A percentile compares a stretch with the other conserved stretches of the same genome.
Conservation (phyloP, 768 basidiomycete species). For the Cantharellus anzutake region DNA sequence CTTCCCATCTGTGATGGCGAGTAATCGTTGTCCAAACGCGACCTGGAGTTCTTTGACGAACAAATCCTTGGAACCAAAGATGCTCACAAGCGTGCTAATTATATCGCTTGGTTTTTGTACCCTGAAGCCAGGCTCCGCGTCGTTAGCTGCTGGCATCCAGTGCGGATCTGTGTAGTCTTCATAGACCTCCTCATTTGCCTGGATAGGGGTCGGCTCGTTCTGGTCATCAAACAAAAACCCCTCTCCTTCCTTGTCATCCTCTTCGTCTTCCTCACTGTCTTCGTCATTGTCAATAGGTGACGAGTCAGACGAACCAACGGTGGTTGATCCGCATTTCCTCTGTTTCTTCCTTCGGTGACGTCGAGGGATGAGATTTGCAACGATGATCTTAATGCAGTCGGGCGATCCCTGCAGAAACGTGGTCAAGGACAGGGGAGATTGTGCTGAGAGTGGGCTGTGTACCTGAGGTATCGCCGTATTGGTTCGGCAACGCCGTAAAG, state of each 20-base stretch:
- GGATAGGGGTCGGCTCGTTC: slow-evolving; percentile 29
- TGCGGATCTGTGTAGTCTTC: slow-evolving; percentile 84
- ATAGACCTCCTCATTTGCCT: slow-evolving; percentile 37
- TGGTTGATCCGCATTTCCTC: slow-evolving; percentile 31
- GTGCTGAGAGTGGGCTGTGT: slow-evolving; percentile 6
- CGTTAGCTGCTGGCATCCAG: slow-evolving; percentile 93
- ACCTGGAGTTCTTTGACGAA: slow-evolving; percentile 93
- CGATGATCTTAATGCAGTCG: slow-evolving; percentile 89
- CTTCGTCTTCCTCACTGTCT: slow-evolving; percentile 27
- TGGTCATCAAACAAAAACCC: slow-evolving; percentile 8
- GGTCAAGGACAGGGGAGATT: neutral
- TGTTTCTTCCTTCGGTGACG: slow-evolving; percentile 31
- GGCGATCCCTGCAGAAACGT: slow-evolving; percentile 39
- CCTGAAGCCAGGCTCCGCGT: slow-evolving; percentile 89
- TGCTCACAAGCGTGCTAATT: slow-evolving; percentile 89
- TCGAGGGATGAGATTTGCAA: slow-evolving; percentile 51
- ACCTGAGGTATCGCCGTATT: slow-evolving; percentile 78
- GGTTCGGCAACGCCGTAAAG: slow-evolving; percentile 89
- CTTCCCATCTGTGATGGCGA: slow-evolving; percentile 64
- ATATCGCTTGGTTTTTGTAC: slow-evolving; percentile 84
- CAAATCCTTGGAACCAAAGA: slow-evolving; percentile 91
- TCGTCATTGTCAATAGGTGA: slow-evolving; percentile 79
- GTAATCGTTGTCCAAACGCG: slow-evolving; percentile 67
- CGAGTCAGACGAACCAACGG: neutral
- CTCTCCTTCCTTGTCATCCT: slow-evolving; percentile 9